Evolutionary conservation across 2,329 filamentous ascomycete genomes (phyloP), one percentile per base, ranked within the genome.

Genomic region (Stachybotrys chlorohalonatus): DNA sequence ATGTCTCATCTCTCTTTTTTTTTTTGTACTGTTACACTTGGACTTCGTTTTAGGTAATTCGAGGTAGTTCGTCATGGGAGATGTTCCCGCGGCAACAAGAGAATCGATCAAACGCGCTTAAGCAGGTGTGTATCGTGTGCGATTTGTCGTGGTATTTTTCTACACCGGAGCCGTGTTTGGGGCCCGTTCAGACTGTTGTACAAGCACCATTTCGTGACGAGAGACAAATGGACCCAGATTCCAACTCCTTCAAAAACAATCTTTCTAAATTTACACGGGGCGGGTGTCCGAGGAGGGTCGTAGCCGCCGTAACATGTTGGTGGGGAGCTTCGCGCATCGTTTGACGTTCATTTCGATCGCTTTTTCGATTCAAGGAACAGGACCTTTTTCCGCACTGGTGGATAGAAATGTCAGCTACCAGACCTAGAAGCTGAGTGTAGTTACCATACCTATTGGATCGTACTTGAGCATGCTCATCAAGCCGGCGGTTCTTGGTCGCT

Each of bases 391-490:
- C 91, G 89, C 54, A 99, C 94, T 95, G 63, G 32, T 62, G 7
- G 49, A 51, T 15, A 16, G 6, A 7, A 16, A 39, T 24, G 24
- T 24, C 31, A 51, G 49, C 13, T 31, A 51, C 11, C 49, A 13
- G 11, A 31, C 24, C n/a, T 36, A 1, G 11, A 9, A 16, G 15
- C 17, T 6, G 17, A 11, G 8, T 30, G 24, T 11, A 11, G 31
- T 5, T 17, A 11, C 15, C 69, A 61, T 84, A 95, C 90, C 87
- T 60, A 99, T 92, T 47, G 94, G 94, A 70, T 99, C 94, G 74
- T 99, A 99, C 79, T 99, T 99, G 64, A 99, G 78, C 90, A 99
- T 94, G 76, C 91, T 95, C 74, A 99, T 82, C 55, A 95, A 92
- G 49, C 87, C 80, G 59, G 91, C 81, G 32, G 83, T 81, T 63